A percentile compares a stretch with the other conserved stretches of the same genome.
Conservation (phyloP, 306 rosid genomes). For the Lotus japonicus region DNA sequence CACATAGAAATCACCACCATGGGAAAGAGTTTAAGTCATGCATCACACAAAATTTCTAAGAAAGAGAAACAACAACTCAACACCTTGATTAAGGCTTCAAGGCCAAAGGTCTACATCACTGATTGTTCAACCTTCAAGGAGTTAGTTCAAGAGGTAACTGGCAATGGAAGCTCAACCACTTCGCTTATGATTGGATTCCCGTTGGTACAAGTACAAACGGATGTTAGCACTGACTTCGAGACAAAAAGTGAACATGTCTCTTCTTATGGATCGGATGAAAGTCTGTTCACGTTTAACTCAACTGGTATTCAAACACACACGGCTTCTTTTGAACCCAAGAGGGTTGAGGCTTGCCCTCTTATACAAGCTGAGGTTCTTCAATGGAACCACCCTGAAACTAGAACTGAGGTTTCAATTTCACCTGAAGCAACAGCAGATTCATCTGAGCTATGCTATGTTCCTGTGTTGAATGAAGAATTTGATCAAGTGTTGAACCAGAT, state of each 20-base stretch:
- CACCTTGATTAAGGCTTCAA: constrained; percentile 25
- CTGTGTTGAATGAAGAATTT: constrained; percentile 17
- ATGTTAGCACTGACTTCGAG: neutral
- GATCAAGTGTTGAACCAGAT: constrained; percentile 15
- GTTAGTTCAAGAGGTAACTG: constrained; percentile 39
- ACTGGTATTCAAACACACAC: no score
- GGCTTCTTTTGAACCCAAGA: neutral
- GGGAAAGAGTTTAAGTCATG: constrained; percentile 29
- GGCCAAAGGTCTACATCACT: constrained; percentile 37
- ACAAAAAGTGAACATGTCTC: neutral
- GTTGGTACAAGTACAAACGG: no score
- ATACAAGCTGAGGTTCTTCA: neutral
- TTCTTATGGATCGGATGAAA: neutral
- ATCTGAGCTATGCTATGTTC: constrained; percentile 13
- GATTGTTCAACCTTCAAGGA: constrained; percentile 35
- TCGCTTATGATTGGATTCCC: no score
- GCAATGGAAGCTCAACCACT: constrained; percentile 29
- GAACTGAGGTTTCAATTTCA: neutral
- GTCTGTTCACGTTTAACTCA: no score
- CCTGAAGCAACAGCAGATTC: constrained; percentile 11
- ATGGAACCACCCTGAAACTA: neutral
- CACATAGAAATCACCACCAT: constrained; percentile 24
- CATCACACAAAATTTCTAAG: constrained; percentile 22
- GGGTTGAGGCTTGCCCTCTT: neutral
- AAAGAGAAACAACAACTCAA: constrained; percentile 19